Conservation (phyloP, 1,284 basidiomycete genomes). For the Trametes pubescens region DNA sequence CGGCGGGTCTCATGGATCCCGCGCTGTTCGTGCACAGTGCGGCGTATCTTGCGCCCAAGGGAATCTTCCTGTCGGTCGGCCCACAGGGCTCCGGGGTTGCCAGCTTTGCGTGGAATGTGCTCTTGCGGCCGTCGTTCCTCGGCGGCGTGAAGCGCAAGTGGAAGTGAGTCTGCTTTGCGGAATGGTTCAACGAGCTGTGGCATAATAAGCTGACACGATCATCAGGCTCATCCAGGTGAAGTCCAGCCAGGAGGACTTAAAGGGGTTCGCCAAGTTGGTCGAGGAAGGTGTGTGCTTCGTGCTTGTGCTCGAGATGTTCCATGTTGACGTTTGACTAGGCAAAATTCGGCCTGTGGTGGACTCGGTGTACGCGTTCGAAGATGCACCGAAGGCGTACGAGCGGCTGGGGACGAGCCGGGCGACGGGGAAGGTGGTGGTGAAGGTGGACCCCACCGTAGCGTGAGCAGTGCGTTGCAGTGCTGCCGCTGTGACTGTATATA, state of each 20-base stretch:
- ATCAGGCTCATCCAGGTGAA: constrained; percentile 43
- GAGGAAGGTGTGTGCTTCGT: constrained; percentile 49
- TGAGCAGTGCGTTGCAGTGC: background rate
- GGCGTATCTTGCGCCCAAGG: constrained; percentile 36
- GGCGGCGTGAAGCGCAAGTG: constrained; percentile 57
- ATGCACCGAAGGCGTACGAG: constrained; percentile 67
- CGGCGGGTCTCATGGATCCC: constrained; percentile 43
- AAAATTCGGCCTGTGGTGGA: constrained; percentile 67
- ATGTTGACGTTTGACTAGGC: constrained; percentile 43
- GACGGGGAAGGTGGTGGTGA: constrained; percentile 69
- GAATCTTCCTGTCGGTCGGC: constrained; percentile 35
- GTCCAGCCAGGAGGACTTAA: constrained; percentile 41
- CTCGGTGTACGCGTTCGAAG: constrained; percentile 64
- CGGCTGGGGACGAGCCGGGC: constrained; percentile 60
- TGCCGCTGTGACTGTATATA: no score
- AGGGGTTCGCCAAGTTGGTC: constrained; percentile 49
- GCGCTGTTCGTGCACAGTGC: constrained; percentile 33
- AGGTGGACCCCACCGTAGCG: constrained; percentile 12
- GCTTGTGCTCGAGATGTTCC: background rate
- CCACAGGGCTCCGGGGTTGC: constrained; percentile 32
- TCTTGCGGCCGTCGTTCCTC: constrained; percentile 50
- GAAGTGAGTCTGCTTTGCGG: constrained; percentile 44
- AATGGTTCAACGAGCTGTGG: background rate
- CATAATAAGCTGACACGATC: constrained; percentile 10
- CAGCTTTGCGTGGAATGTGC: constrained; percentile 34